phyloP scores from a whole-genome alignment of 2,329 filamentous ascomycete genomes.

The Trichoderma guizhouense region DNA sequence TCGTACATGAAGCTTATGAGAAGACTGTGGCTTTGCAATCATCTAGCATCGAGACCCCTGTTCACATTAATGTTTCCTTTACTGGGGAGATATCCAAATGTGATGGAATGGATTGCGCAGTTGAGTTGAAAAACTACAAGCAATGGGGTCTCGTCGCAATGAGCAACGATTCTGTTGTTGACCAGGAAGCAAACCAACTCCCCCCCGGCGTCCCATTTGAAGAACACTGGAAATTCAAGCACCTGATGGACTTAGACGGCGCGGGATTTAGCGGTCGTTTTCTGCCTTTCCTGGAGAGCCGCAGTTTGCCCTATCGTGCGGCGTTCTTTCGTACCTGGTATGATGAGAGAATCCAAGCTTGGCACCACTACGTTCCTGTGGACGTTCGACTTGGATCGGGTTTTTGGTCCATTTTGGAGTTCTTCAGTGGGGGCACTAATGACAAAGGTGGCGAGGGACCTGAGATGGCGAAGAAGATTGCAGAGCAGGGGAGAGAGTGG shows the following conservation, averaged over 20 bases:
- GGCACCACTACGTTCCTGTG: constrained; percentile 63
- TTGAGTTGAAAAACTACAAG: constrained; percentile 31
- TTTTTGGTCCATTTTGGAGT: constrained; percentile 53
- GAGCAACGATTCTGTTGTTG: not conserved
- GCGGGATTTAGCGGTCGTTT: constrained; percentile 63
- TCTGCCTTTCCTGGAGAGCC: constrained; percentile 64
- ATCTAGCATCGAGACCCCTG: constrained; percentile 29
- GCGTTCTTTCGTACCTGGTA: constrained; percentile 62
- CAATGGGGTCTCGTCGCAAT: constrained; percentile 38
- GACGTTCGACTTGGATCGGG: constrained; percentile 51
- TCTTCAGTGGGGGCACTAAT: constrained; percentile 18
- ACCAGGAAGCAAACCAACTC: not conserved
- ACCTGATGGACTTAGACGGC: constrained; percentile 69
- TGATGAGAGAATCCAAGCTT: constrained; percentile 57
- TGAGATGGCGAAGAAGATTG: constrained; percentile 23
- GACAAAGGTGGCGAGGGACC: constrained; percentile 5
- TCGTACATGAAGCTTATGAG: constrained; percentile 53
- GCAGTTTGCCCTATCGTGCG: constrained; percentile 63
- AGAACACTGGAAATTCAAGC: constrained; percentile 58
- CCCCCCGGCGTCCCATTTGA: constrained; percentile 20
- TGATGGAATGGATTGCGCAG: constrained; percentile 44
- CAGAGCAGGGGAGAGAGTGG: constrained; percentile 50
- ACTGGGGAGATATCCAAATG: constrained; percentile 38
- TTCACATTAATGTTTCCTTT: constrained; percentile 36
- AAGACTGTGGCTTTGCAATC: constrained; percentile 27